A percentile compares a stretch with the other conserved stretches of the same genome.
Conservation (phyloP, 768 basidiomycete genomes). For the Pleurotus salmoneostramineus region DNA sequence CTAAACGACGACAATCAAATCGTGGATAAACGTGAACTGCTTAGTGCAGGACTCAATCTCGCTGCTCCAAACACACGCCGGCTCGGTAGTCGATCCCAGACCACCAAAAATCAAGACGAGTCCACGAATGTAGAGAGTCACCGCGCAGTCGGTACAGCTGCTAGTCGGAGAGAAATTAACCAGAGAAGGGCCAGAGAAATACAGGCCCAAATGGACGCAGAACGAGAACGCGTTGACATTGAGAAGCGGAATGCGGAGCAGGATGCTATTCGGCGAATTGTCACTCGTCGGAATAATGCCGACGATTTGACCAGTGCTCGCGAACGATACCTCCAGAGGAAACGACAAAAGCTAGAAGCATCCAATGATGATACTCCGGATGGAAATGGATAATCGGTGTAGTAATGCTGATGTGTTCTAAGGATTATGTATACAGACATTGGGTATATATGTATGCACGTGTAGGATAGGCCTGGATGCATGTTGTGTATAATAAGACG, state of each 20-base stretch:
- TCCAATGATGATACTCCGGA: constrained; percentile 8
- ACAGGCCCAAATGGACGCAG: constrained; percentile 72
- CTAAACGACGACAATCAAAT: constrained; percentile 97
- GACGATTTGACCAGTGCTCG: constrained; percentile 69
- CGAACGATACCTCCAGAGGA: constrained; percentile 74
- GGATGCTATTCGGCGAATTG: constrained; percentile 60
- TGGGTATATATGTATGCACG: background rate
- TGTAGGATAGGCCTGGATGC: too few relatives aligned
- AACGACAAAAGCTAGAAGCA: constrained; percentile 67
- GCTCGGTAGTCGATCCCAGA: constrained; percentile 42
- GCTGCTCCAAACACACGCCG: constrained; percentile 77
- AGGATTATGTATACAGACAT: background rate
- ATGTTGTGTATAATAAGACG: too few relatives aligned
- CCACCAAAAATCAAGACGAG: constrained; percentile 17
- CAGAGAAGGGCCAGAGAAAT: constrained; percentile 80
- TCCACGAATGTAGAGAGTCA: constrained; percentile 42
- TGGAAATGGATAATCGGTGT: background rate
- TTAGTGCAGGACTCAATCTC: constrained; percentile 90
- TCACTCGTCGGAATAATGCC: constrained; percentile 75
- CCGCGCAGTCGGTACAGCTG: constrained; percentile 82
- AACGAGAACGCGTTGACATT: constrained; percentile 52
- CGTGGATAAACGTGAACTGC: constrained; percentile 89
- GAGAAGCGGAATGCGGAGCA: constrained; percentile 59
- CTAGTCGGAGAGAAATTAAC: constrained; percentile 76
- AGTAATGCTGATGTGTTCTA: background rate